Percentiles rank a stretch among this genome's conserved stretches.
These are phyloP conservation scores for Chaetomium globosum DNA, from an alignment of 2,329 filamentous ascomycete genomes.

Conservation along the genomic window DNA sequence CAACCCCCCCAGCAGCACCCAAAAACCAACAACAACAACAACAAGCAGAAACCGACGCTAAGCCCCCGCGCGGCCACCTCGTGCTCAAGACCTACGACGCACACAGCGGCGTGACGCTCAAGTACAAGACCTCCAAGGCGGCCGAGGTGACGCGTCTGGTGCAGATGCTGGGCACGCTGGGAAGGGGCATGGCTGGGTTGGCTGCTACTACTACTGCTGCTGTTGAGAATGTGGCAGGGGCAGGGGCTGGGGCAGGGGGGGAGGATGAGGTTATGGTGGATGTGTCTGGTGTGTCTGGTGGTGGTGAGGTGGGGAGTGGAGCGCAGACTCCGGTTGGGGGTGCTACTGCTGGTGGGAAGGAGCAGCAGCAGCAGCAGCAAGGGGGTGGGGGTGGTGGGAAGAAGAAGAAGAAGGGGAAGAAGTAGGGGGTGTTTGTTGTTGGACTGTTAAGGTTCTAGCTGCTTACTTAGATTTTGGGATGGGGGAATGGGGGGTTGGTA, in stretches of 20 bases:
- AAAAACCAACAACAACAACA: constrained; percentile 36
- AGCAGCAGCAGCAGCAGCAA: constrained; percentile 35
- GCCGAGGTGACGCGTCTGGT: constrained; percentile 86
- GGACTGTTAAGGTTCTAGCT: neutral
- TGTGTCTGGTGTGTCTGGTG: constrained; percentile 37
- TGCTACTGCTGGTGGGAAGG: constrained; percentile 44
- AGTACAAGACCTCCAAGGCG: constrained; percentile 89
- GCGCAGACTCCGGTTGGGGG: constrained; percentile 40
- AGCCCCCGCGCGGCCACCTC: constrained; percentile 67
- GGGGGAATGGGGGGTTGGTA: neutral
- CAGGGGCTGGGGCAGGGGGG: too few species aligned
- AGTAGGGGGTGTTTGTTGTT: constrained; percentile 46
- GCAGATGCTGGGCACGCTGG: constrained; percentile 72
- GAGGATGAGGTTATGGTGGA: constrained; percentile 50
- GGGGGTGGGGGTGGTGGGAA: constrained; percentile 54
- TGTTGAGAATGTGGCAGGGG: too few species aligned
- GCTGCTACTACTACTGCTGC: constrained; percentile 42
- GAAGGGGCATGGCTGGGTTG: constrained; percentile 66
- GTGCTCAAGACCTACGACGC: constrained; percentile 90
- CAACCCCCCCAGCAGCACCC: constrained; percentile 24
- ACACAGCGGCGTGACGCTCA: constrained; percentile 75
- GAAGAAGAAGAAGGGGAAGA: constrained; percentile 74
- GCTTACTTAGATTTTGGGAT: neutral
- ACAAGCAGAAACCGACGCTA: constrained; percentile 37
- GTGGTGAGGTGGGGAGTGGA: constrained; percentile 36